Conservation (phyloP, 2,329 filamentous ascomycete genomes). For the Talaromyces atroroseus region DNA sequence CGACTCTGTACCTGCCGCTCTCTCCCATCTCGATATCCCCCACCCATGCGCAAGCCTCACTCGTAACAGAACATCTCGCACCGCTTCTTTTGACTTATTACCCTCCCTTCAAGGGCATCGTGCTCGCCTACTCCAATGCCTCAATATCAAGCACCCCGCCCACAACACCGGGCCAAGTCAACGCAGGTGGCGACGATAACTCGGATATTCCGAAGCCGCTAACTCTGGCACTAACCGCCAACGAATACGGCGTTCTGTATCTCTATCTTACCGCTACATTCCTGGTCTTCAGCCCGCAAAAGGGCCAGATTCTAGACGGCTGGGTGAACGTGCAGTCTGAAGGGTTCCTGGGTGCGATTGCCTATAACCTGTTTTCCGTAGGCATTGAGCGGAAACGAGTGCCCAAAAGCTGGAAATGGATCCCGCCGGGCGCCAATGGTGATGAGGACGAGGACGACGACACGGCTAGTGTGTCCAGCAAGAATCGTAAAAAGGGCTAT, state of each 20-base stretch:
- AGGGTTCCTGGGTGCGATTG: slow-evolving; percentile 81
- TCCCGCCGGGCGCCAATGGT: slow-evolving; percentile 49
- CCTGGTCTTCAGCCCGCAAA: slow-evolving; percentile 70
- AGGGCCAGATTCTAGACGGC: slow-evolving; percentile 70
- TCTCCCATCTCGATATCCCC: slow-evolving; percentile 52
- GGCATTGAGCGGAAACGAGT: slow-evolving; percentile 73
- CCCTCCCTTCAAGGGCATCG: slow-evolving; percentile 52
- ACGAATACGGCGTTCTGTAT: slow-evolving; percentile 82
- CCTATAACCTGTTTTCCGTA: slow-evolving; percentile 88
- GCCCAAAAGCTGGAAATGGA: slow-evolving; percentile 75
- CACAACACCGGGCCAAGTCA: slow-evolving; percentile 32
- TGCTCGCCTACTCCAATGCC: slow-evolving; percentile 49
- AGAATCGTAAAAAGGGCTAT: slow-evolving; percentile 19
- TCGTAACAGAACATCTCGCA: slow-evolving; percentile 57
- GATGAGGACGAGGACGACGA: slow-evolving; percentile 16
- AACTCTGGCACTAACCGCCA: slow-evolving; percentile 45
- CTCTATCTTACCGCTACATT: slow-evolving; percentile 87
- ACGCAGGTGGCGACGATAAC: slow-evolving; percentile 17
- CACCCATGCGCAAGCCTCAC: slow-evolving; percentile 49
- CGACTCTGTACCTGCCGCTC: slow-evolving; percentile 65
- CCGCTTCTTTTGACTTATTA: slow-evolving; percentile 61
- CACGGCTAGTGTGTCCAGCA: slow-evolving; percentile 6
- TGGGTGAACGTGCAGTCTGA: slow-evolving; percentile 81
- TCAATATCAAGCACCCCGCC: slow-evolving; percentile 36
- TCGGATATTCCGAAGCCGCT: slow-evolving; percentile 31